Conservation (phyloP, 768 basidiomycete genomes). For the Ramaria sp. region DNA sequence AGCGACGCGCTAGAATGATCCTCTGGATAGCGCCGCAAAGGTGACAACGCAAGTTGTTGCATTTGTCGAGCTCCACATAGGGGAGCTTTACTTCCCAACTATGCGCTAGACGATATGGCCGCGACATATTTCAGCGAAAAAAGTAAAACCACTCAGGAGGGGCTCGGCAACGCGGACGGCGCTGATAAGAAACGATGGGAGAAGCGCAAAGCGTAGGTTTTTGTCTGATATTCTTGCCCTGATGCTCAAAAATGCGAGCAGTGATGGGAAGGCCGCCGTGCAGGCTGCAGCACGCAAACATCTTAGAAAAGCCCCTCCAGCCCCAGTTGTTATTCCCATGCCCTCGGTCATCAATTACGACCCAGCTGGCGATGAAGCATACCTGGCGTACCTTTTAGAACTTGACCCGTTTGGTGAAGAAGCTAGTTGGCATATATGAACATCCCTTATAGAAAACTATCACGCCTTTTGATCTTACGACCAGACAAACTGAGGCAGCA, state of each 20-base stretch:
- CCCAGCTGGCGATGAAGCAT: too few species aligned
- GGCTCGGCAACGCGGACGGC: conserved; percentile 36
- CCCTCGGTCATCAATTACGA: background rate
- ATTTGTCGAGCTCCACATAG: conserved; percentile 6
- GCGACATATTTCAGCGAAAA: conserved; percentile 46
- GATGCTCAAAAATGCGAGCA: conserved; percentile 8
- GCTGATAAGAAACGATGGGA: conserved; percentile 36
- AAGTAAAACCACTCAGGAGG: conserved; percentile 33
- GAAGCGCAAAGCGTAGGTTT: conserved; percentile 41
- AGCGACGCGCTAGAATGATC: background rate
- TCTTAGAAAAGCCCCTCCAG: background rate
- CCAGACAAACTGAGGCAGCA: too few species aligned
- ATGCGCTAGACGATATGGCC: conserved; percentile 47
- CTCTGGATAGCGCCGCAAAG: background rate
- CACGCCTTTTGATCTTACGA: too few species aligned
- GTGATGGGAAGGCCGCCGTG: conserved; percentile 10
- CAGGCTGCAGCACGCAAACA: conserved; percentile 3
- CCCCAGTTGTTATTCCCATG: background rate
- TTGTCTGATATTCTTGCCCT: background rate
- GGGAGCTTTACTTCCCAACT: conserved; percentile 53
- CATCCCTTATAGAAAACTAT: too few species aligned
- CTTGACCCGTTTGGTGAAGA: too few species aligned
- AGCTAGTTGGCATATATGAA: too few species aligned
- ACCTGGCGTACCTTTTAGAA: too few species aligned
- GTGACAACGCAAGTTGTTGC: background rate